These are phyloP conservation scores for Zelonia costaricensis DNA, from an alignment of 208 protist species.

Conservation along the genomic window DNA sequence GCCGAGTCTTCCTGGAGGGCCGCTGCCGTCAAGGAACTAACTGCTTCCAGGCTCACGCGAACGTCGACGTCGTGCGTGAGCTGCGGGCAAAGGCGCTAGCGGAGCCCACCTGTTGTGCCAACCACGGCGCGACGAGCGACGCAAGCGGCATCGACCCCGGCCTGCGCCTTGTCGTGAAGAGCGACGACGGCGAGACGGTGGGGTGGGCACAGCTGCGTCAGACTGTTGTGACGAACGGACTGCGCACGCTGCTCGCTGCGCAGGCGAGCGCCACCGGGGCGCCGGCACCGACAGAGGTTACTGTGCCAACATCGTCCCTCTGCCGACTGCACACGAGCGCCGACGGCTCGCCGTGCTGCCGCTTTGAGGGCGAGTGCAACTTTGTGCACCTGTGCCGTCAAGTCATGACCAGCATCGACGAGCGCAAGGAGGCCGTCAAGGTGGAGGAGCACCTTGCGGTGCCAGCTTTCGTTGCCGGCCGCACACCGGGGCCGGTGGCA, in stretches of 20 bases:
- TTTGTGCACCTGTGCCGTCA: slow-evolving; percentile 86
- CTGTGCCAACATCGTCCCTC: slow-evolving; percentile 57
- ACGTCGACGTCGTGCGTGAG: slow-evolving; percentile 36
- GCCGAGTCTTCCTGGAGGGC: slow-evolving; percentile 71
- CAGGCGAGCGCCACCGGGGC: slow-evolving; percentile 18
- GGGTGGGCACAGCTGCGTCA: slow-evolving; percentile 24
- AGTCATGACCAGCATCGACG: slow-evolving; percentile 14
- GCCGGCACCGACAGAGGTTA: slow-evolving; percentile 30
- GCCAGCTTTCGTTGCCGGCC: slow-evolving; percentile 1
- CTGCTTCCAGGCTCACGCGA: slow-evolving; percentile 81
- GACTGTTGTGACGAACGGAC: slow-evolving; percentile 57
- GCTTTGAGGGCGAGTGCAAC: slow-evolving; percentile 80
- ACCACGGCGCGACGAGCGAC: slow-evolving; percentile 53
- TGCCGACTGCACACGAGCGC: slow-evolving; percentile 67
- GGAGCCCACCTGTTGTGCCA: slow-evolving; percentile 72
- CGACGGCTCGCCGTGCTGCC: slow-evolving; percentile 61
- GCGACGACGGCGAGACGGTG: slow-evolving; percentile 36
- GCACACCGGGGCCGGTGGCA: background rate
- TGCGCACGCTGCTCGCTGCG: slow-evolving; percentile 43
- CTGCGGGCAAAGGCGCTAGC: slow-evolving; percentile 62
- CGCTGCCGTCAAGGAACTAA: slow-evolving; percentile 77
- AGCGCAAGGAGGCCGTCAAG: slow-evolving; percentile 6
- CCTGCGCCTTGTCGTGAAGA: slow-evolving; percentile 22
- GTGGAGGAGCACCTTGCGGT: slow-evolving; percentile 9
- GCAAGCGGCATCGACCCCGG: slow-evolving; percentile 21